Percentiles rank a stretch among this genome's conserved stretches.
Conservation (phyloP, 176 grass and related monocot genomes). For the Echinochloa phyllopogon region DNA sequence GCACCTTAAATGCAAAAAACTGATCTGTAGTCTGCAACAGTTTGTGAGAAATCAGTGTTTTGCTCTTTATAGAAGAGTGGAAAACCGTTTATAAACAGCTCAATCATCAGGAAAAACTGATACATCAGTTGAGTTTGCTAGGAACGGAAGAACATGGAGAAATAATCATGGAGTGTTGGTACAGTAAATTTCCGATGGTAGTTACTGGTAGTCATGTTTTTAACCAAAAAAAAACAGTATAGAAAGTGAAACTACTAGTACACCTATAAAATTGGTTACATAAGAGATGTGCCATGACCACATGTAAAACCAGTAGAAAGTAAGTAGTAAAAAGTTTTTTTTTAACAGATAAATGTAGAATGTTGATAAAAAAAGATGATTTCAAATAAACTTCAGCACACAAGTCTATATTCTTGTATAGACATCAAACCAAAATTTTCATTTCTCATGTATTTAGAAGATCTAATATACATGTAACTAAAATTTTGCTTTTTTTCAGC, state of each 20-base stretch:
- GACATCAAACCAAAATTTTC: neutral
- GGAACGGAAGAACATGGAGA: neutral
- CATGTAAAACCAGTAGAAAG: neutral
- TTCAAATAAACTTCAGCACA: neutral
- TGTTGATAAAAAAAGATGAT: neutral
- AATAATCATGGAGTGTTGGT: neutral
- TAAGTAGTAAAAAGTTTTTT: neutral
- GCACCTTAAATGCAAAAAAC: slow-evolving; percentile 91
- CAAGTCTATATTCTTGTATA: neutral
- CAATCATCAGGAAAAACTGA: slow-evolving; percentile 23
- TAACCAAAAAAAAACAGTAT: neutral
- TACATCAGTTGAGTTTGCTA: neutral
- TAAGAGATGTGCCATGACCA: neutral
- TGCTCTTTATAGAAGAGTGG: neutral
- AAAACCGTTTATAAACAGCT: slow-evolving; percentile 13
- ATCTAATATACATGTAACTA: neutral
- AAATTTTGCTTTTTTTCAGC: neutral
- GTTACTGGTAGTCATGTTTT: neutral
- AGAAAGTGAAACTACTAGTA: neutral
- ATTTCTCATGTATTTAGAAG: neutral
- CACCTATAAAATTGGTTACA: neutral
- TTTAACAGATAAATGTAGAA: neutral
- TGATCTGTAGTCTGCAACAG: slow-evolving; percentile 92
- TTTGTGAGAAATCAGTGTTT: slow-evolving; percentile 34
- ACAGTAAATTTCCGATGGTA: slow-evolving; percentile 8